Base-by-base conservation (phyloP, 306 rosid genomes). In the Hylodesmum podocarpum region DNA sequence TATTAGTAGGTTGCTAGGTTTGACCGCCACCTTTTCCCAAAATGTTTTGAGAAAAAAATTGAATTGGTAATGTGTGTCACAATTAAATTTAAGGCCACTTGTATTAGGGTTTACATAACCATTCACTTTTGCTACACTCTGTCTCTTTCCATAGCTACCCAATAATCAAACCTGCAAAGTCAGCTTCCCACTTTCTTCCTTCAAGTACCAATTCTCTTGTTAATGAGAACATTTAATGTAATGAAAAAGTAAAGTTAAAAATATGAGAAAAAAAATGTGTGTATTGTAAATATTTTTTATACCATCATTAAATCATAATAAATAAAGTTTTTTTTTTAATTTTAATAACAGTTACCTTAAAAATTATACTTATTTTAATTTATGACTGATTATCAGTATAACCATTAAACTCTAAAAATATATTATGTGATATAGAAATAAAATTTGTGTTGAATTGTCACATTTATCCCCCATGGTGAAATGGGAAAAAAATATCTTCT, bases 111-210 rank as follows among this genome's bases (percentile, higher is more conserved):
- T 46, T 41, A 77, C 69, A 55, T 6, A 27, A 21, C 43, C 10
- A 21, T n/a, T n/a, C n/a, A n/a, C n/a, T n/a, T n/a, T 15, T 7
- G 5, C 3, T 37, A 58, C 40, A 21, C 57, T 13, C 10, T 46
- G 51, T 61, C 53, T 74, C 61, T 46, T 28, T 75, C 49, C 68
- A 37, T 5, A 25, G 19, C 49, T 33, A 62, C 19, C 73, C 70
- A 50, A 51, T 15, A 40, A 43, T 9, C 70, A 73, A 66, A 41
- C 4, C 8, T 12, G 4, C 4, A 69, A 76, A 69, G 68, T 81
- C 81, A 76, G 53, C 50, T 49, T 21, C 40, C 77, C 25, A 58
- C 29, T 19, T 68, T 61, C 47, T 59, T 43, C 29, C 36, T 34
- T 41, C 5, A 62, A 31, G 22, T 75, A 44, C 61, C 46, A 16